Evolutionary conservation across 345 rosid genomes (phyloP), one percentile per base, ranked within the genome.

Genomic region (Eutrema japonicum): DNA sequence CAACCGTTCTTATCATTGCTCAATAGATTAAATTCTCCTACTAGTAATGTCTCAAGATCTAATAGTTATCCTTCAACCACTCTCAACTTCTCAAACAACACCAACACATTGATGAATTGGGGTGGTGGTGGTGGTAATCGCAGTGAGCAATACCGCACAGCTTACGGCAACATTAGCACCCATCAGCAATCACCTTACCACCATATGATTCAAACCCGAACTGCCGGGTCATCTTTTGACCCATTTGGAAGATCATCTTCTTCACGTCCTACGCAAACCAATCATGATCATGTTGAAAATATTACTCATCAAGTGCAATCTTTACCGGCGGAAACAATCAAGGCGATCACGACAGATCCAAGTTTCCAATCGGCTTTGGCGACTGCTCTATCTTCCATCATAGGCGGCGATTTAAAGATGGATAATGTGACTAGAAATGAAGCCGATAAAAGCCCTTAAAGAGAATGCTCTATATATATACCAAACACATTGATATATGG

Each of bases 281-380:
- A 49, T 79, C 86, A 58, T 82, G 71, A 64, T 61, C 82, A 47
- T 75, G 53, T 84, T 61, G 50, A 82, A 56, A 79, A 62, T n/a
- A 40, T 6, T 37, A 18, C 54, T 50, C 70, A 68, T 51, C 72
- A 70, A 53, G 74, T 67, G 43, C 82, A 73, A 26, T 33, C 76
- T 51, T 41, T 82, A 22, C 78, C 75, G 1, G 69, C 74, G 5
- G 88, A 84, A 72, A 72, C 83, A 53, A 83, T 90, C 40, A 82
- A 86, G 79, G 94, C 92, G 9, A 84, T 91, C 76, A 86, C 94
- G 0, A 74, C 89, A 0, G 91, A 93, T 78, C 97, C 98, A 37
- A 84, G 68, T 81, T 93, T 91, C 64, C 97, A 88, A 57, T 83
- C 97, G 3, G 97, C 89, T 64, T 74, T 93, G 18, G 91, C 81